Conservation (phyloP, 2,329 filamentous ascomycete genomes). For the Thielaviopsis populi region DNA sequence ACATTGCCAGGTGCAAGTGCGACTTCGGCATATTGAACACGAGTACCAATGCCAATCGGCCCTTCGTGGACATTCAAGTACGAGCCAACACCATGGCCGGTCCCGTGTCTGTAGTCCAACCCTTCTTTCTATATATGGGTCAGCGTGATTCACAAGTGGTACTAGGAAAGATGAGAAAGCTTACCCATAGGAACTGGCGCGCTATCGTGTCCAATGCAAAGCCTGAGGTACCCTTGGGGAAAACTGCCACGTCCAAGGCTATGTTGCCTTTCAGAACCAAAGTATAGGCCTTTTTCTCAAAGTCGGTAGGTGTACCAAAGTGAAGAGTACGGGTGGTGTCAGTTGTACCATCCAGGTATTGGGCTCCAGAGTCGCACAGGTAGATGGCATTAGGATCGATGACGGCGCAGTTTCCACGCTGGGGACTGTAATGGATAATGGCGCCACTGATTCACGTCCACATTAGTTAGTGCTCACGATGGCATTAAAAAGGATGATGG, state of each 20-base stretch:
- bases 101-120: conserved; percentile 90
- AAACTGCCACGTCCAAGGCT: conserved; percentile 68
- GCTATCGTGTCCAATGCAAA: conserved; percentile 82
- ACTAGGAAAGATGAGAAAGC: conserved; percentile 18
- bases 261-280: conserved; percentile 92
- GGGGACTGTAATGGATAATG: conserved; percentile 89
- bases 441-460: conserved; percentile 52
- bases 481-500: conserved; percentile 3
- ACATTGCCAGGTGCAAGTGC: conserved; percentile 84
- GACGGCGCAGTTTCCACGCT: conserved; percentile 61
- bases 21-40: conserved; percentile 83
- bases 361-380: conserved; percentile 92
- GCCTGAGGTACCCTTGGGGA: conserved; percentile 88
- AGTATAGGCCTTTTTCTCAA: conserved; percentile 81
- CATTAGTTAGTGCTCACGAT: conserved; percentile 14
- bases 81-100: conserved; percentile 87
- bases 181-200: conserved; percentile 80
- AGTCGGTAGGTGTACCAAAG: conserved; percentile 68
- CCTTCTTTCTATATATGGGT: conserved; percentile 43
- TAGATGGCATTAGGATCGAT: conserved; percentile 82
- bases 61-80: conserved; percentile 96
- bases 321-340: conserved; percentile 90
- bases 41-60: conserved; percentile 86
- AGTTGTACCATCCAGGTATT: conserved; percentile 89
- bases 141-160: background rate